phyloP scores from a whole-genome alignment of 371 early-diverging fungal species.

The Dichotomocladium elegans region DNA sequence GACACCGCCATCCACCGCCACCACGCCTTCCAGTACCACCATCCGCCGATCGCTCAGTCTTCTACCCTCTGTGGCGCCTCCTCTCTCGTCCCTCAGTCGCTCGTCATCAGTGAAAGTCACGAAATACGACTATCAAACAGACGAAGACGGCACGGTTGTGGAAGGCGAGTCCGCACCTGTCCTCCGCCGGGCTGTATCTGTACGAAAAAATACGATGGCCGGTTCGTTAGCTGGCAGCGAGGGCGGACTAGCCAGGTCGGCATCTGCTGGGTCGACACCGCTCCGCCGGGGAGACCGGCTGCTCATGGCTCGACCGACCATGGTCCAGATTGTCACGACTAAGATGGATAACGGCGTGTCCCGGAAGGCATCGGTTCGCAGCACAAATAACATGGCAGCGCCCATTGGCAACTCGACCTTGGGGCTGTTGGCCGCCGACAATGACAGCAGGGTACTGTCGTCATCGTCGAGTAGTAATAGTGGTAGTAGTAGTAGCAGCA shows the following conservation, averaged over 20 bases:
- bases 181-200: constrained; percentile 24
- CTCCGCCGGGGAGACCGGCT: constrained; percentile 2
- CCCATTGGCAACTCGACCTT: too few relatives aligned
- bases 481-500: too few relatives aligned
- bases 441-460: too few relatives aligned
- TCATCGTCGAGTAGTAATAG: too few relatives aligned
- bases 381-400: too few relatives aligned
- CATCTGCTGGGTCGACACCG: constrained; percentile 3
- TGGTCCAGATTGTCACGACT: constrained; percentile 23
- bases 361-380: constrained; percentile 24
- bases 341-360: constrained; percentile 13
- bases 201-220: constrained; percentile 21
- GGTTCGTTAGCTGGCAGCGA: too few relatives aligned
- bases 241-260: constrained; percentile 8
- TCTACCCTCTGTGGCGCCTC: neutral
- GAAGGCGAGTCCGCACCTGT: too few relatives aligned
- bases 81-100: constrained; percentile 8
- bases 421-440: too few relatives aligned
- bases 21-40: constrained; percentile 8
- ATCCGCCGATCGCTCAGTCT: constrained; percentile 32
- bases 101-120: constrained; percentile 33
- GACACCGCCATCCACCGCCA: constrained; percentile 10
- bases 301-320: constrained; percentile 20
- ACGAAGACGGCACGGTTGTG: constrained; percentile 2
- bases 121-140: constrained; percentile 23